phyloP scores from a whole-genome alignment of 1,139 yeast genomes.

The Scheffersomyces parashehatae region DNA sequence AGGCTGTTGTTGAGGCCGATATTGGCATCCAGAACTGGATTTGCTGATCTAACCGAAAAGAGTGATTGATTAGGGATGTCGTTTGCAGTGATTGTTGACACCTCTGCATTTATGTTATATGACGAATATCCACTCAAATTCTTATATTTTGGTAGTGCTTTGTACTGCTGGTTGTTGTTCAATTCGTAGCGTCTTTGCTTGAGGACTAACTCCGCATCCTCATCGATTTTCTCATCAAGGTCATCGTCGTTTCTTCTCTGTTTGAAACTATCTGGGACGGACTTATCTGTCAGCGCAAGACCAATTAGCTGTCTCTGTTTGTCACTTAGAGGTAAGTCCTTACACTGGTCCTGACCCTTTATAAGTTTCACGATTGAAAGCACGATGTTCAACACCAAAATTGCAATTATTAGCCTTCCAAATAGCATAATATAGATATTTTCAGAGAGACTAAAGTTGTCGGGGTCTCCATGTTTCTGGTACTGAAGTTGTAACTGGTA shows the following conservation, averaged over 20 bases:
- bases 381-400: conserved; percentile 16
- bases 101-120: neutral
- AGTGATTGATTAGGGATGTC: neutral
- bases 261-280: neutral
- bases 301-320: conserved; percentile 41
- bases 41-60: neutral
- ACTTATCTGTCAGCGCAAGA: conserved; percentile 10
- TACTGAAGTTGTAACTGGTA: conserved; percentile 7
- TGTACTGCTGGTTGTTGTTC: neutral
- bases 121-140: conserved; percentile 6
- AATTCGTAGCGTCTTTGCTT: conserved; percentile 12
- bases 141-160: conserved; percentile 7
- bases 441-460: neutral
- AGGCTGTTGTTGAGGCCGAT: neutral
- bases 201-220: conserved; percentile 9
- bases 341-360: conserved; percentile 41
- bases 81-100: too few species aligned
- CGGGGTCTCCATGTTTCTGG: conserved; percentile 2
- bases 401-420: conserved; percentile 4
- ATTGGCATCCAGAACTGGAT: neutral
- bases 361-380: conserved; percentile 20
- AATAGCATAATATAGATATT: neutral
- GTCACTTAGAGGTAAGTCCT: conserved; percentile 41
- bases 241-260: conserved; percentile 2
- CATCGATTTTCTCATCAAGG: conserved; percentile 6